Percentiles rank a stretch among this genome's conserved stretches.
phyloP scores from a whole-genome alignment of 768 basidiomycete species.

The Boletus rufocinnamomeus region DNA sequence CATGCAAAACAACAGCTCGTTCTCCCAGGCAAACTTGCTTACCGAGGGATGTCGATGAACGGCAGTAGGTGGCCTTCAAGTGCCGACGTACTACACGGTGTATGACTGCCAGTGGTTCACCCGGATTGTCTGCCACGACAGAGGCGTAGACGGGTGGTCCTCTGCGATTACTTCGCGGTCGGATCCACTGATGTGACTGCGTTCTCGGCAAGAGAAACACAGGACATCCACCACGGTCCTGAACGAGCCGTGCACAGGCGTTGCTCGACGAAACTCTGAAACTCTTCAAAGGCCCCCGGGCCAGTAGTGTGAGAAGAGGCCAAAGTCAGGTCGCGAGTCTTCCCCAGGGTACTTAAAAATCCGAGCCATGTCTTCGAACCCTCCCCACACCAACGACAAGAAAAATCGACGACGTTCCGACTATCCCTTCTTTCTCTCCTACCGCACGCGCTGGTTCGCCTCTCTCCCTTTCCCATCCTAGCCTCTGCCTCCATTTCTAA shows the following conservation, averaged over 20 bases:
- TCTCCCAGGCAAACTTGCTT: not conserved
- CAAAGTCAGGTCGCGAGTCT: too few species aligned
- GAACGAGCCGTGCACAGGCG: too few species aligned
- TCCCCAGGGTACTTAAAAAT: too few species aligned
- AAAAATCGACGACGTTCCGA: constrained; percentile 49
- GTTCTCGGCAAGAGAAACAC: too few species aligned
- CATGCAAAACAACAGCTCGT: not conserved
- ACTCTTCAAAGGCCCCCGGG: too few species aligned
- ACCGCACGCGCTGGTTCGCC: constrained; percentile 69
- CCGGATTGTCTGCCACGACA: too few species aligned
- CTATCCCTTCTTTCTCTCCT: constrained; percentile 60
- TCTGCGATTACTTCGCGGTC: not conserved
- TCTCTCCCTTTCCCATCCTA: not conserved
- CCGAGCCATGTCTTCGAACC: not conserved
- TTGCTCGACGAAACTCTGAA: too few species aligned
- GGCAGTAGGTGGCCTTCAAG: not conserved
- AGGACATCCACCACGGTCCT: too few species aligned
- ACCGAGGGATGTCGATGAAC: not conserved
- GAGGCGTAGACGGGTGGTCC: too few species aligned
- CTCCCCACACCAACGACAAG: constrained; percentile 17
- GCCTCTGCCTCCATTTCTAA: constrained; percentile 11
- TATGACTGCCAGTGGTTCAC: not conserved
- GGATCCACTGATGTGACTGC: not conserved
- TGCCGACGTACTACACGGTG: not conserved
- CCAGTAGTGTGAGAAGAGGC: too few species aligned